Evolutionary conservation across 2,329 filamentous ascomycete genomes (phyloP).

Genomic region (Lecanicillium sp.): DNA sequence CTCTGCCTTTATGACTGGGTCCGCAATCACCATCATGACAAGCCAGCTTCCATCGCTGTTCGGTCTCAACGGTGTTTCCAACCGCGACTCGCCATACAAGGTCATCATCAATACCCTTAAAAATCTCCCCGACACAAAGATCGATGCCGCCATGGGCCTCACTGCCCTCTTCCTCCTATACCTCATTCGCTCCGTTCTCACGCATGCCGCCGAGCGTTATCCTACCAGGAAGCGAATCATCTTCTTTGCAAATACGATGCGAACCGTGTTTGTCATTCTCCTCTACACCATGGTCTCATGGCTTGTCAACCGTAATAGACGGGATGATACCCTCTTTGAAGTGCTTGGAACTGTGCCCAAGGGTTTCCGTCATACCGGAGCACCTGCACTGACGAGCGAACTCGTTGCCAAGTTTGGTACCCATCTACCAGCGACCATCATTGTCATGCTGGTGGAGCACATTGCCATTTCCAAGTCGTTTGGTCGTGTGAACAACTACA

Average conservation of each 20-base stretch:
- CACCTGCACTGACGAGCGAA: conserved; percentile 5
- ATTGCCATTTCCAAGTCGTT: conserved; percentile 80
- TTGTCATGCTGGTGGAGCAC: conserved; percentile 73
- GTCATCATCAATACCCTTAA: conserved; percentile 80
- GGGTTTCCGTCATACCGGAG: conserved; percentile 35
- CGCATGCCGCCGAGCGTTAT: conserved; percentile 56
- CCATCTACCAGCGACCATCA: conserved; percentile 65
- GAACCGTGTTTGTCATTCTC: conserved; percentile 85
- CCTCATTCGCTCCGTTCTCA: conserved; percentile 59
- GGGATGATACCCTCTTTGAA: conserved; percentile 57
- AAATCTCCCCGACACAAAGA: conserved; percentile 52
- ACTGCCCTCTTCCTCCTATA: conserved; percentile 74
- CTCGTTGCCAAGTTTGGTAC: conserved; percentile 37
- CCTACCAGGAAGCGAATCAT: conserved; percentile 63
- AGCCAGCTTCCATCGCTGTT: conserved; percentile 79
- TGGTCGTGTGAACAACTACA: conserved; percentile 72
- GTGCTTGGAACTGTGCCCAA: conserved; percentile 72
- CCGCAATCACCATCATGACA: conserved; percentile 76
- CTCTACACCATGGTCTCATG: conserved; percentile 89
- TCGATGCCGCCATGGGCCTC: conserved; percentile 88
- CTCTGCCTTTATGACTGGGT: conserved; percentile 94
- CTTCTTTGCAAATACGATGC: conserved; percentile 87
- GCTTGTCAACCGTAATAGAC: conserved; percentile 65
- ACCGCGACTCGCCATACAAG: conserved; percentile 67
- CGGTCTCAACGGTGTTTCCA: conserved; percentile 69